These are phyloP conservation scores for Sinapis alba DNA, from an alignment of 441 rosid species.

Conservation along the genomic window DNA sequence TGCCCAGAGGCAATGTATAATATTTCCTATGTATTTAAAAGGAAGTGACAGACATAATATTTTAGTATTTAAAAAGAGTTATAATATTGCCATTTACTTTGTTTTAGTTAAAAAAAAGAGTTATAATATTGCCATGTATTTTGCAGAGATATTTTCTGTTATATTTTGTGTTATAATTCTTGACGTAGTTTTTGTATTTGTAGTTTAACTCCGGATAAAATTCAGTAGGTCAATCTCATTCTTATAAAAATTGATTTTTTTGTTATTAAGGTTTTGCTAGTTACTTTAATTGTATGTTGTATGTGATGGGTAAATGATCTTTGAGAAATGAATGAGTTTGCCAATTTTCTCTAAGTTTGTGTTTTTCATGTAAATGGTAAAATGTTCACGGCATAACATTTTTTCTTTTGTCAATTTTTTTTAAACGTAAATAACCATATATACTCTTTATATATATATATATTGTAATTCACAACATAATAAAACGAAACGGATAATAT, in stretches of 20 bases:
- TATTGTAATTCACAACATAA: neutral
- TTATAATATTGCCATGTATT: too few species aligned
- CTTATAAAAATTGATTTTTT: neutral
- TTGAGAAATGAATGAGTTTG: neutral
- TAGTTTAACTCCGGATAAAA: neutral
- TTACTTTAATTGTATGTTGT: neutral
- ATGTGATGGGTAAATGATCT: neutral
- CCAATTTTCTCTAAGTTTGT: neutral
- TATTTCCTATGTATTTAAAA: neutral
- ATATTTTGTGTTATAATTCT: neutral
- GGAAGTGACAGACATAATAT: neutral
- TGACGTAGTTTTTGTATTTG: neutral
- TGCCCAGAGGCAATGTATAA: neutral
- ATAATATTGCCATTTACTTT: too few species aligned
- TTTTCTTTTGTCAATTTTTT: neutral
- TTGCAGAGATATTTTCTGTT: neutral
- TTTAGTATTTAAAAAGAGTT: neutral
- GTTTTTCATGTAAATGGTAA: neutral
- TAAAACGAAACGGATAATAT: constrained; percentile 21
- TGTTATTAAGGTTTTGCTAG: neutral
- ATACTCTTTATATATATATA: neutral
- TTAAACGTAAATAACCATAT: neutral
- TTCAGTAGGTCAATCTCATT: neutral
- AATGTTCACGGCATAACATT: neutral
- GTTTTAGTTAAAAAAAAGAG: too few species aligned